Evolutionary conservation across 495 filamentous ascomycete species (phyloP).

Genomic region (Achaetomiella virescens): DNA sequence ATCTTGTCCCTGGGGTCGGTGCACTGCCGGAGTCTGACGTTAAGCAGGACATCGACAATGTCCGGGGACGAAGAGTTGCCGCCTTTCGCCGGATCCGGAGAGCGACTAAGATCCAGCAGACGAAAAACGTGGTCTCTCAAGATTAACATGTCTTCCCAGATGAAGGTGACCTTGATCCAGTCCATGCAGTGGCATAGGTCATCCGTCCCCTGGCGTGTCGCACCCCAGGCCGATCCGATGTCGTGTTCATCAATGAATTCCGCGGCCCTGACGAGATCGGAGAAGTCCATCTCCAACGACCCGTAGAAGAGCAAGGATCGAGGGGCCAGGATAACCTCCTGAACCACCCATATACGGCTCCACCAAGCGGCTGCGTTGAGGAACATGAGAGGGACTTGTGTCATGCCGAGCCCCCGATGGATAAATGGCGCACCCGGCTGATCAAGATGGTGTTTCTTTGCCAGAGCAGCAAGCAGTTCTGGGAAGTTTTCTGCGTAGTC

Average conservation of each 20-base stretch:
- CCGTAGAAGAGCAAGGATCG: neutral
- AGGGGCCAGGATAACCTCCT: neutral
- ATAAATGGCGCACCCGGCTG: neutral
- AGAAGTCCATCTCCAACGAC: neutral
- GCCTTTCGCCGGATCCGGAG: neutral
- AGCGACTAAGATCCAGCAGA: neutral
- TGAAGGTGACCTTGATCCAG: neutral
- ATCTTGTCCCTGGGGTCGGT: neutral
- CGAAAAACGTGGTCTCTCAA: neutral
- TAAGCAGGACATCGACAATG: neutral
- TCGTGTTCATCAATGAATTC: neutral
- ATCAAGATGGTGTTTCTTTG: neutral
- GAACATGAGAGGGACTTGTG: neutral
- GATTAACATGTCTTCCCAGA: neutral
- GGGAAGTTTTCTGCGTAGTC: neutral
- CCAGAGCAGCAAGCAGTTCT: neutral
- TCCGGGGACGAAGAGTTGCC: neutral
- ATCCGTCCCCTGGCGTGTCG: too few species aligned
- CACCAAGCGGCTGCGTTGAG: neutral
- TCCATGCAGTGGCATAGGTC: neutral
- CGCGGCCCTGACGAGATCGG: neutral
- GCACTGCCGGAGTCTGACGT: neutral
- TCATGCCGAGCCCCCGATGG: neutral
- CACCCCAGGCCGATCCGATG: neutral
- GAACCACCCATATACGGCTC: neutral